phyloP scores from a whole-genome alignment of 2,329 filamentous ascomycete species.

The Alternaria incomplexa region DNA sequence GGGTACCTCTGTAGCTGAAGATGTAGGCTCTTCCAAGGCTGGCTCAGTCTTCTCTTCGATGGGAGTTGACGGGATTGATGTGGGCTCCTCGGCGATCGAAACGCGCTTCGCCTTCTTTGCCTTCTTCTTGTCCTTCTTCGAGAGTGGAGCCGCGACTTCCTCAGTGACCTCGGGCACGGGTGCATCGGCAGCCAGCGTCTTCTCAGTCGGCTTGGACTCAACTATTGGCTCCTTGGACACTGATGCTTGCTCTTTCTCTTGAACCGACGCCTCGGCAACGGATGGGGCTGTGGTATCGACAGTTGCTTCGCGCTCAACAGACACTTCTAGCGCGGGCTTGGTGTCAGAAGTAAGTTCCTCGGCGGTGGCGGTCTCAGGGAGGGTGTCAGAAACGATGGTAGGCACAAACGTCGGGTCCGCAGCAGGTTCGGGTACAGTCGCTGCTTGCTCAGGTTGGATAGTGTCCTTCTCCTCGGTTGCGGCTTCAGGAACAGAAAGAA shows the following conservation, averaged over 20 bases:
- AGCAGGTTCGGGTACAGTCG: not conserved
- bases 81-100: constrained; percentile 11
- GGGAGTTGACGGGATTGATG: constrained; percentile 3
- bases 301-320: not conserved
- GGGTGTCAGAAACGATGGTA: not conserved
- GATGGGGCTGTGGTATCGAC: not conserved
- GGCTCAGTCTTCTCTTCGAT: constrained; percentile 12
- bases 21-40: not conserved
- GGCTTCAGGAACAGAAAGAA: not conserved
- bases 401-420: not conserved
- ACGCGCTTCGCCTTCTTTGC: constrained; percentile 26
- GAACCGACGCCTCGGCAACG: not conserved
- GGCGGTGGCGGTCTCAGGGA: not conserved
- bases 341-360: not conserved
- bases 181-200: not conserved
- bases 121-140: constrained; percentile 29
- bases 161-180: not conserved
- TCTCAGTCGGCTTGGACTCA: not conserved
- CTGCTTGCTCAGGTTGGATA: not conserved
- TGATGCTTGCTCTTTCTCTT: not conserved
- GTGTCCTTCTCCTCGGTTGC: not conserved
- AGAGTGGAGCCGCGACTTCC: constrained; percentile 8
- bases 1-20: not conserved
- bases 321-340: not conserved
- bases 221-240: not conserved